Evolutionary conservation across 2,329 filamentous ascomycete genomes (phyloP).

Genomic region (Ilyonectria destructans): DNA sequence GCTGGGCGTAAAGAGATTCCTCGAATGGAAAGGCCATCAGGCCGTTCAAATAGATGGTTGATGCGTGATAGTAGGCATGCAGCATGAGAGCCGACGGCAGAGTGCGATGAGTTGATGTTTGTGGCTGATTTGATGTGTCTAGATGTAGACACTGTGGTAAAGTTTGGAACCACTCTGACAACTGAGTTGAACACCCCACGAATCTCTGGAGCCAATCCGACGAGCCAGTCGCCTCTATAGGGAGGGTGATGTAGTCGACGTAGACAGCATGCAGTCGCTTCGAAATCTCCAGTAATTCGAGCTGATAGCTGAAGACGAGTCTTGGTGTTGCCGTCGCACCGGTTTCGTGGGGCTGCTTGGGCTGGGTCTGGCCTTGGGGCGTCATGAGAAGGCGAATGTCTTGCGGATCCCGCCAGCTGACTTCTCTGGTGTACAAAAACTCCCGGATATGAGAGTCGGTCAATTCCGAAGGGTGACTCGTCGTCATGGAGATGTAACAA

Average conservation of each 20-base stretch:
- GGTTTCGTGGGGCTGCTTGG: too few species aligned
- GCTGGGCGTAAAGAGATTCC: not conserved
- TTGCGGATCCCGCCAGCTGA: conserved; percentile 3
- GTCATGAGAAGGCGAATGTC: not conserved
- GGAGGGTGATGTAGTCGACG: not conserved
- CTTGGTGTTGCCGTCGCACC: not conserved
- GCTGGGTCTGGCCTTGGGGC: too few species aligned
- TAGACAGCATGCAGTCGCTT: not conserved
- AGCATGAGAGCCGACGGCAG: conserved; percentile 15
- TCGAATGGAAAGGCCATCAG: conserved; percentile 10
- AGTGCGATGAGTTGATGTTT: conserved; percentile 1
- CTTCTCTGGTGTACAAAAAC: conserved; percentile 12
- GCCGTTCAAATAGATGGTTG: conserved; percentile 22
- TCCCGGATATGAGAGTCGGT: conserved; percentile 9
- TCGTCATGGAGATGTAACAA: conserved; percentile 28
- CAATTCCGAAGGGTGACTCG: conserved; percentile 16
- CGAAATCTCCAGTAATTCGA: not conserved
- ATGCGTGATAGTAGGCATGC: conserved; percentile 24
- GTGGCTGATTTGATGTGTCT: not conserved
- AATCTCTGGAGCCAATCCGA: not conserved
- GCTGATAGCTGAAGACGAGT: not conserved
- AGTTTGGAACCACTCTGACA: not conserved
- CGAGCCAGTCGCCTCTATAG: not conserved
- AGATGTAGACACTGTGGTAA: not conserved
- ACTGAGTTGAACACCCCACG: not conserved